A percentile compares a stretch with the other conserved stretches of the same genome.
phyloP scores from a whole-genome alignment of 1,284 basidiomycete species.

The Phlebopus sp. region DNA sequence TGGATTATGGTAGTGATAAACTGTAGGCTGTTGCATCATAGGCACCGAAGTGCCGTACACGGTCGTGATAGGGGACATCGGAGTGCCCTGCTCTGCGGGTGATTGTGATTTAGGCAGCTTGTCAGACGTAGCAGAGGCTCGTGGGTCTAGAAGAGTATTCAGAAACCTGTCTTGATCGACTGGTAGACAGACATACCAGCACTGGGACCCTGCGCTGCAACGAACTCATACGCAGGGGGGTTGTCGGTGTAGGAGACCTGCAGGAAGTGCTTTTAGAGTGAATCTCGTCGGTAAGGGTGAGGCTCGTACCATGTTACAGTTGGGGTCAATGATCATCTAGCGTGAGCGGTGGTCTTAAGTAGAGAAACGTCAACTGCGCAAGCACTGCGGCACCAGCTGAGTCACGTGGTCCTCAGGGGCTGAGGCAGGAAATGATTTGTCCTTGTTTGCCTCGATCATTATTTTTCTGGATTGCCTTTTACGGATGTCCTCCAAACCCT shows the following conservation, averaged over 20 bases:
- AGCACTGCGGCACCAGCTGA: constrained; percentile 8
- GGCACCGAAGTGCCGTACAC: constrained; percentile 20
- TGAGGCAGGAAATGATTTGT: constrained; percentile 16
- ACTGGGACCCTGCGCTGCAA: constrained; percentile 12
- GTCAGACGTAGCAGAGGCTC: not conserved
- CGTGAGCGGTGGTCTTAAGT: constrained; percentile 4
- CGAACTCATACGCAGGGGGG: constrained; percentile 27
- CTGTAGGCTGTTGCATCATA: constrained; percentile 28
- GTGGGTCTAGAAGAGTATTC: constrained; percentile 14
- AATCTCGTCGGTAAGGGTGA: not conserved
- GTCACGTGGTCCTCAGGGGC: constrained; percentile 22
- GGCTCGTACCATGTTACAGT: constrained; percentile 26
- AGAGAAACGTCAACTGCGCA: constrained; percentile 3
- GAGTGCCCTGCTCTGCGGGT: constrained; percentile 4
- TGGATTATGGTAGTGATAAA: constrained; percentile 45
- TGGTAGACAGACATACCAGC: constrained; percentile 15
- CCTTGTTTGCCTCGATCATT: constrained; percentile 15
- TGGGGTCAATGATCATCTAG: constrained; percentile 26
- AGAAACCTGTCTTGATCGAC: not conserved
- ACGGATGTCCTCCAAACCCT: constrained; percentile 1
- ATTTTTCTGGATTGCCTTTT: constrained; percentile 14
- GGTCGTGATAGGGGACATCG: constrained; percentile 15
- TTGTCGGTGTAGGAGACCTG: constrained; percentile 26
- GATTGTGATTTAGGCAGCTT: constrained; percentile 13
- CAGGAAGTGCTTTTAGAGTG: not conserved